phyloP scores from a whole-genome alignment of 257 asterid species.

The Solanum pinnatisectum region DNA sequence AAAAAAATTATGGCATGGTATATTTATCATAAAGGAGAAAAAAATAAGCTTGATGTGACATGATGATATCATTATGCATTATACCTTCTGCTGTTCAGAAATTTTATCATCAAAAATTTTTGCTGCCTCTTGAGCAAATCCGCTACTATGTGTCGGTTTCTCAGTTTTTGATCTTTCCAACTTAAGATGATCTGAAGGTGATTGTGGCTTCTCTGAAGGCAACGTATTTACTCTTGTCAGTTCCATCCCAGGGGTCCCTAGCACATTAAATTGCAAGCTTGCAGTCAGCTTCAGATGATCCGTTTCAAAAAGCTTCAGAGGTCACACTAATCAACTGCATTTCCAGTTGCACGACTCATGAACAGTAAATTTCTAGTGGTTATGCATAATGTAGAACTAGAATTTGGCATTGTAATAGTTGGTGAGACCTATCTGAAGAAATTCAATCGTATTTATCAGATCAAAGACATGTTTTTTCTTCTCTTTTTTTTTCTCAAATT shows the following conservation, averaged over 20 bases:
- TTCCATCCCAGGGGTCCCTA: constrained; percentile 38
- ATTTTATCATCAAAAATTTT: constrained; percentile 70
- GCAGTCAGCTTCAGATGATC: constrained; percentile 8
- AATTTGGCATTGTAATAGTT: neutral
- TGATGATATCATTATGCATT: neutral
- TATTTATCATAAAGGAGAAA: neutral
- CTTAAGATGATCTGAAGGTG: constrained; percentile 13
- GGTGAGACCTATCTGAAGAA: neutral
- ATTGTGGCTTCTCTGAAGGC: constrained; percentile 40
- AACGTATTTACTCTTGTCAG: constrained; percentile 38
- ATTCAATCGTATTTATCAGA: neutral
- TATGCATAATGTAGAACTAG: neutral
- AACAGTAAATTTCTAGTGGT: neutral
- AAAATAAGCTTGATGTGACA: neutral
- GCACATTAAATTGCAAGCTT: constrained; percentile 6
- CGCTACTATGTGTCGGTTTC: constrained; percentile 39
- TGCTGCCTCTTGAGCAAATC: constrained; percentile 65
- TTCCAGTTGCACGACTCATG: neutral
- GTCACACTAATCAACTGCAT: neutral
- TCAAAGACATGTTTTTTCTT: neutral
- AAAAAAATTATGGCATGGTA: neutral
- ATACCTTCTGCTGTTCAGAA: constrained; percentile 79
- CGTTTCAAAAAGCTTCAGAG: neutral
- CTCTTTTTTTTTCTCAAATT: neutral
- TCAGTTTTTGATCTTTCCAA: constrained; percentile 70